Base-by-base conservation (phyloP, 2,329 filamentous ascomycete species). In the Clonostachys chloroleuca region DNA sequence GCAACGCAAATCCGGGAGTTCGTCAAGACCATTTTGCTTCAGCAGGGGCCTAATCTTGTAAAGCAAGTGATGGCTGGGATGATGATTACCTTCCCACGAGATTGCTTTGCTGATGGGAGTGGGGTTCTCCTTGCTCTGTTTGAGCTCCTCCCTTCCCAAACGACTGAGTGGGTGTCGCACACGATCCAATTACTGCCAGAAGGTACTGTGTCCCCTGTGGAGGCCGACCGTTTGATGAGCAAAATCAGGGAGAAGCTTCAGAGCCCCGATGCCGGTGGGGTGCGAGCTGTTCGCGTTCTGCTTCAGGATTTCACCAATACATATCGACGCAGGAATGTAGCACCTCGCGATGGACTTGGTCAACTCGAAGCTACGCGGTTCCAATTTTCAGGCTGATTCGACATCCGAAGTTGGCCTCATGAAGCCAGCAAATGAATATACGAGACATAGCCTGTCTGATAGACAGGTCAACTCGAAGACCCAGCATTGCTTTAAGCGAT, bases 11-110 rank as follows among this genome's bases (percentile, higher is more conserved):
- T 96, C 20, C 86, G 83, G 55, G 74, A 76, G 34, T 79, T 85
- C 8, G 86, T 97, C 49, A 88, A 86, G 64, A 77, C 81, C 50
- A 77, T 96, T 45, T 71, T 95, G 20, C 54, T 77, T 3, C 70
- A 75, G 2, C 83, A 91, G 53, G 91, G 94, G 36, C 85, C 90
- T 59, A 72, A 83, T 47, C 75, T 99, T 30, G 85, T 94, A 8
- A 92, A 96, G 67, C 87, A 92, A 53, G 85, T 95, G 49, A 78
- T 99, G 72, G 94, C 92, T 2, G 94, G 94, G 50, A 95, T 99
- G 92, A 97, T 99, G 92, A 96, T 96, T 64, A 95, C 87, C 1
- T 99, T 99, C 70, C 95, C 94, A 0, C 83, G 89, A 40, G 94
- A 97, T 65, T 96, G 92, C 69, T 95, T 97, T 61, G 86, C 92